A percentile compares a stretch with the other conserved stretches of the same genome.
Conservation (phyloP, 2,329 filamentous ascomycete genomes). For the Teratosphaeria viscida region DNA sequence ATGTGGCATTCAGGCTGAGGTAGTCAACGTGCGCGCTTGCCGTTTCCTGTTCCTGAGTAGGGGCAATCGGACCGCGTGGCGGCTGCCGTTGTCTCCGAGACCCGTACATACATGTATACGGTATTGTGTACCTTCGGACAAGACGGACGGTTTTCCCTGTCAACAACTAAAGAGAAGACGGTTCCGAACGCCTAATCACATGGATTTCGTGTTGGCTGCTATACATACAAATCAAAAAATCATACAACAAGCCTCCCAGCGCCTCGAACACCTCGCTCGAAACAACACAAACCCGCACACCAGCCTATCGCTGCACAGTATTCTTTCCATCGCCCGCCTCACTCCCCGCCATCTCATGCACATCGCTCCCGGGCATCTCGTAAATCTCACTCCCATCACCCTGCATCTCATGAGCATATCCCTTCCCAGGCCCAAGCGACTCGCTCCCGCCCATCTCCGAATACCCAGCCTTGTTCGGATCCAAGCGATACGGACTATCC, state of each 20-base stretch:
- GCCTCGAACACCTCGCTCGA: background rate
- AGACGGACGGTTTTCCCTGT: background rate
- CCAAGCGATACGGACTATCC: constrained; percentile 21
- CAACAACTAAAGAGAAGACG: background rate
- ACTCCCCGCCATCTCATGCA: constrained; percentile 12
- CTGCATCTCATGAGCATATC: constrained; percentile 14
- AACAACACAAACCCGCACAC: background rate
- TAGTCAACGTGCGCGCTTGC: background rate
- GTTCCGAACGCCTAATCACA: background rate
- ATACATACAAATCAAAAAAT: background rate
- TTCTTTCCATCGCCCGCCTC: constrained; percentile 2
- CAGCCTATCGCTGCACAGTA: background rate
- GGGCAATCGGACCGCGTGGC: background rate
- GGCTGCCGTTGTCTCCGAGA: background rate
- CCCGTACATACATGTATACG: too few species aligned
- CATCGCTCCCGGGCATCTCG: constrained; percentile 18
- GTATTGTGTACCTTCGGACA: too few species aligned
- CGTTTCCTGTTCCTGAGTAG: background rate
- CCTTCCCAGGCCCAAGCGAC: constrained; percentile 12
- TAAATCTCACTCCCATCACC: constrained; percentile 13
- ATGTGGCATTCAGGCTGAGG: background rate
- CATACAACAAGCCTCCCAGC: background rate
- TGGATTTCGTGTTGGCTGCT: background rate
- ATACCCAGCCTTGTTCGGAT: constrained; percentile 25
- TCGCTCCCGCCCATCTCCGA: constrained; percentile 21